phyloP scores from a whole-genome alignment of 139 green algal species.

The Coelastrella sp. region DNA sequence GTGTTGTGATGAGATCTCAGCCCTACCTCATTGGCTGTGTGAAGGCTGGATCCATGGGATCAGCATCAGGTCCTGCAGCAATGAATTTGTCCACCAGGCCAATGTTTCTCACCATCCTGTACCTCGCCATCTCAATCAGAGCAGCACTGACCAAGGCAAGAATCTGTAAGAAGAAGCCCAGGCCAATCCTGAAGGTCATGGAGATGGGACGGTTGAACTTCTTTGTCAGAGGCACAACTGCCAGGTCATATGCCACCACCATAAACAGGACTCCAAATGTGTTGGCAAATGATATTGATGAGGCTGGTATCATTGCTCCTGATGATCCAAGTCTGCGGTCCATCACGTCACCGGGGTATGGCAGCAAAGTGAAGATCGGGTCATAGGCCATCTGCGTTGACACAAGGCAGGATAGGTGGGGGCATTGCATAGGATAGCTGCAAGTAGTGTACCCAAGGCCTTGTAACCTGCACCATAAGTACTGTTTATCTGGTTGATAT shows the following conservation, averaged over 20 bases:
- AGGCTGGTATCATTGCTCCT: conserved; percentile 39
- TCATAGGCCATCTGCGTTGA: conserved; percentile 18
- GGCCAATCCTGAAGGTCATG: conserved; percentile 21
- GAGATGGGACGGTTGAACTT: conserved; percentile 38
- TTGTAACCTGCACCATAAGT: too few species aligned
- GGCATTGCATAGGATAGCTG: too few species aligned
- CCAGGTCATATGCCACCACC: conserved; percentile 50
- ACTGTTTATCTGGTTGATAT: too few species aligned
- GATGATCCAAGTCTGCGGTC: conserved; percentile 46
- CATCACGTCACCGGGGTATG: conserved; percentile 61
- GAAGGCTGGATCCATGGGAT: conserved; percentile 21
- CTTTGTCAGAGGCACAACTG: conserved; percentile 23
- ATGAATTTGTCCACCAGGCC: conserved; percentile 24
- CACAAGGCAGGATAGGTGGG: not conserved
- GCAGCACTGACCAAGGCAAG: conserved; percentile 29
- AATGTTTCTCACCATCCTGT: conserved; percentile 19
- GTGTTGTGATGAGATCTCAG: too few species aligned
- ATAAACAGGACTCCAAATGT: conserved; percentile 59
- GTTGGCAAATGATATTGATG: conserved; percentile 58
- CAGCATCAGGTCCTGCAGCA: conserved; percentile 20
- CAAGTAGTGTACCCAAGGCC: too few species aligned
- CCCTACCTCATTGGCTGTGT: conserved; percentile 49
- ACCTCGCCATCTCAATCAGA: conserved; percentile 43
- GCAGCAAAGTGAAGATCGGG: conserved; percentile 42
- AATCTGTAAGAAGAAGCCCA: conserved; percentile 44